A percentile compares a stretch with the other conserved stretches of the same genome.
phyloP scores from a whole-genome alignment of 2,329 filamentous ascomycete genomes.

The Fusarium nisikadoi region DNA sequence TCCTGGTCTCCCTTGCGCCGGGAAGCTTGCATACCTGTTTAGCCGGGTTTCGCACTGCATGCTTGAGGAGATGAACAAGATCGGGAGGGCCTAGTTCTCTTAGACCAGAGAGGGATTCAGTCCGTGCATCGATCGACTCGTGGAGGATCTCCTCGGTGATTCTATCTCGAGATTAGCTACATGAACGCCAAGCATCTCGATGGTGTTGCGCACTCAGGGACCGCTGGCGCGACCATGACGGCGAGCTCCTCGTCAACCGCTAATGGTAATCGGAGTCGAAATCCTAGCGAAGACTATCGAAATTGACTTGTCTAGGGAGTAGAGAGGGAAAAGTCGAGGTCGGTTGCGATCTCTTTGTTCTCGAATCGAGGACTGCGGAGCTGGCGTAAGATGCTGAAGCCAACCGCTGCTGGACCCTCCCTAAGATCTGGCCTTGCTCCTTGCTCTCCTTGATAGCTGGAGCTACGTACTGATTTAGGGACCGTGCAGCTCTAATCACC shows the following conservation, averaged over 20 bases:
- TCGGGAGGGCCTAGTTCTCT: slow-evolving; percentile 96
- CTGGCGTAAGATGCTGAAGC: slow-evolving; percentile 33
- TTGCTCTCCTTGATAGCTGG: slow-evolving; percentile 43
- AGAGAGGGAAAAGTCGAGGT: not conserved
- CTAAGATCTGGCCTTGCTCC: slow-evolving; percentile 44
- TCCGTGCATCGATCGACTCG: slow-evolving; percentile 91
- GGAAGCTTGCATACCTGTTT: slow-evolving; percentile 60
- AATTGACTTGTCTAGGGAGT: slow-evolving; percentile 1
- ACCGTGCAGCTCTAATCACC: slow-evolving; percentile 36
- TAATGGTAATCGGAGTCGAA: not conserved
- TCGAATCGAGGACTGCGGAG: slow-evolving; percentile 31
- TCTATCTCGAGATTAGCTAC: slow-evolving; percentile 60
- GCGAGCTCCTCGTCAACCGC: slow-evolving; percentile 35
- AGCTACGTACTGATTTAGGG: slow-evolving; percentile 33
- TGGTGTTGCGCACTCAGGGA: slow-evolving; percentile 70
- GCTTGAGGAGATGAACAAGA: slow-evolving; percentile 92
- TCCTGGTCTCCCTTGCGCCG: slow-evolving; percentile 24
- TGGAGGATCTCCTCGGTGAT: slow-evolving; percentile 94
- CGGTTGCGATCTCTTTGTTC: slow-evolving; percentile 23
- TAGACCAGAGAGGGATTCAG: slow-evolving; percentile 84
- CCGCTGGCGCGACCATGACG: slow-evolving; percentile 78
- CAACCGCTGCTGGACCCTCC: slow-evolving; percentile 42
- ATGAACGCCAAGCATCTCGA: slow-evolving; percentile 5
- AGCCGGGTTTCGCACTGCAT: slow-evolving; percentile 65
- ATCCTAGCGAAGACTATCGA: slow-evolving; percentile 1